Evolutionary conservation across 129 eudicot genomes (phyloP), one percentile per base, ranked within the genome.

Genomic region (Tagetes erecta): DNA sequence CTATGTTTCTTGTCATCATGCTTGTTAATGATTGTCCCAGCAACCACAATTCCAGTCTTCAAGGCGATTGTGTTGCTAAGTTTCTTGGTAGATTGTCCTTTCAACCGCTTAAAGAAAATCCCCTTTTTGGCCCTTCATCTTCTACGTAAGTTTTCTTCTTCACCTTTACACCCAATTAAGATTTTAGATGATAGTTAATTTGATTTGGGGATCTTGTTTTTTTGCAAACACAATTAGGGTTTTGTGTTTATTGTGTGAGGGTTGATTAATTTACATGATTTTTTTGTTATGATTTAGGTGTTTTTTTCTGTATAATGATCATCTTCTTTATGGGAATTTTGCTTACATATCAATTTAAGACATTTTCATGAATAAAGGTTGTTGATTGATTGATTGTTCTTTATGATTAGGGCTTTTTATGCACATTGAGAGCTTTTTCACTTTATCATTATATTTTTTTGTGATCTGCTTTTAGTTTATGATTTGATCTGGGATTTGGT

Each of bases 61-160:
- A 81, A 46, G 86, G 90, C 4, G 80, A 80, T 1, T 93, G 98
- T 69, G 97, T 93, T 50, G 96, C 96, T 55, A 84, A 49, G 30
- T 88, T 94, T 83, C 97, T 94, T 56, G 96, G 97, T 4, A 84
- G 97, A 67, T 65, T 94, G 10, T 90, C 98, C 1, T 94, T 94
- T 84, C 86, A 94, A 73, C 97, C 97, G 13, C 86, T 90, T 12
- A 84, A 78, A 33, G 97, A 90, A 70, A 94, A 94, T 47, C 98
- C 97, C 7, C 97, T 94, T 64, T 84, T 94, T 62, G 98, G 98
- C 2, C 97, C 98, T 46, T 94, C 98, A 82, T 83, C 98, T 56
- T 51, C 82, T 38, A 84, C 97, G 98, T 94, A 87, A 84, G 62
- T 37, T n/a, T 30, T 40, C 0, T 39, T 33, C 27, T 50, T 72